Conservation (phyloP, 257 asterid species). For the Ilex asprella region DNA sequence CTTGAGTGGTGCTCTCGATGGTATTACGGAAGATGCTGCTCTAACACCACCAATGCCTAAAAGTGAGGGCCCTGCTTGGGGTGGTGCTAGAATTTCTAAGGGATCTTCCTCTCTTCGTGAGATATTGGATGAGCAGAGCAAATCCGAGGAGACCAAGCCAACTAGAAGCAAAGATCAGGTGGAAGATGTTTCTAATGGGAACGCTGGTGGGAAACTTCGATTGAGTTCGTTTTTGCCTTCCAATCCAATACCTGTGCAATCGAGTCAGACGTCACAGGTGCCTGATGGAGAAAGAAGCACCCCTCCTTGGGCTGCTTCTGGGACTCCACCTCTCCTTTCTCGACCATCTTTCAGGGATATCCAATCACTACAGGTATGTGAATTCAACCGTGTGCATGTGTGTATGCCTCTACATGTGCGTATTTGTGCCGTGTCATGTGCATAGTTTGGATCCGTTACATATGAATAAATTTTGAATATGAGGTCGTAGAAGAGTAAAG, state of each 20-base stretch:
- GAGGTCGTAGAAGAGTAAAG: background rate
- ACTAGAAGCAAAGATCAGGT: slow-evolving; percentile 28
- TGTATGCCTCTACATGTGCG: background rate
- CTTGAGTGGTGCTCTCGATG: slow-evolving; percentile 92
- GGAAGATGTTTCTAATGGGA: slow-evolving; percentile 40
- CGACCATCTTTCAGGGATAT: slow-evolving; percentile 93
- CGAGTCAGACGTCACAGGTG: slow-evolving; percentile 33
- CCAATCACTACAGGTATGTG: slow-evolving; percentile 79
- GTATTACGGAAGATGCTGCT: slow-evolving; percentile 39
- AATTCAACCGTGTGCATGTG: slow-evolving; percentile 2
- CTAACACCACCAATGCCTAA: slow-evolving; percentile 40
- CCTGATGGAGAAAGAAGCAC: slow-evolving; percentile 73
- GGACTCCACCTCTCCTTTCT: slow-evolving; percentile 72
- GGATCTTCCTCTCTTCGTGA: slow-evolving; percentile 71
- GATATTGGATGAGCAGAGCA: slow-evolving; percentile 89
- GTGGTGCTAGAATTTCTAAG: slow-evolving; percentile 61
- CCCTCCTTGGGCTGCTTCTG: slow-evolving; percentile 91
- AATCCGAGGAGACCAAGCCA: slow-evolving; percentile 32
- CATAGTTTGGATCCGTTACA: background rate
- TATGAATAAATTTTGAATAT: background rate
- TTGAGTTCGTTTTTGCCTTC: slow-evolving; percentile 57
- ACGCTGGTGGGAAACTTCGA: slow-evolving; percentile 34
- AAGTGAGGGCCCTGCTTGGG: slow-evolving; percentile 97
- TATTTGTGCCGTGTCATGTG: background rate
- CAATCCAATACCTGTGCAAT: slow-evolving; percentile 54